These are phyloP conservation scores for Plasmodium malariae DNA, from an alignment of 169 alveolate species.

Conservation along the genomic window DNA sequence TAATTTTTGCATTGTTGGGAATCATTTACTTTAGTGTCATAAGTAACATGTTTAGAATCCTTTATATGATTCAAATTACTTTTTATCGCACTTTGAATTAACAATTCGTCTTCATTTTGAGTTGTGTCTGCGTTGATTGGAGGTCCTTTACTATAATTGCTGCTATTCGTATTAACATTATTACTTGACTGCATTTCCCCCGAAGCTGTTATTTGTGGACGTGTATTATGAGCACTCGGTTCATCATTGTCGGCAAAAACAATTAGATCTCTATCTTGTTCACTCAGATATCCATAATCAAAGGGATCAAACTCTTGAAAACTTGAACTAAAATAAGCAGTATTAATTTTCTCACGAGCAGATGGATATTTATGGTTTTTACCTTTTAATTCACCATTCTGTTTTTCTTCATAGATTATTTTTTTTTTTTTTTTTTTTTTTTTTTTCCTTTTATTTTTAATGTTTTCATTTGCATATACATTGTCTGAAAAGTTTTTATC, in stretches of 20 bases:
- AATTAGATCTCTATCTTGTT: constrained; percentile 69
- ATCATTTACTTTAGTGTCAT: not conserved
- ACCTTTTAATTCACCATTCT: not conserved
- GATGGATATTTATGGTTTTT: not conserved
- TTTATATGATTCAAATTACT: not conserved
- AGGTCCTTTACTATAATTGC: too few species aligned
- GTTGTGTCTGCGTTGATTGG: not conserved
- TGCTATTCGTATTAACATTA: not conserved
- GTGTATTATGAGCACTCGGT: not conserved
- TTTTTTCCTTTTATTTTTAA: constrained; percentile 34
- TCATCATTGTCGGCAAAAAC: constrained; percentile 76
- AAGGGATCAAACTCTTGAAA: constrained; percentile 75
- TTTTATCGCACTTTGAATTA: not conserved
- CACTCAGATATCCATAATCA: constrained; percentile 71
- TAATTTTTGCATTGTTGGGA: not conserved
- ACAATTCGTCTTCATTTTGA: not conserved
- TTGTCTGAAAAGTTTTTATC: constrained; percentile 55
- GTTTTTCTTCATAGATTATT: constrained; percentile 40
- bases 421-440: constrained; percentile 41
- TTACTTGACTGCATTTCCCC: not conserved
- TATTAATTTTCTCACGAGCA: constrained; percentile 10
- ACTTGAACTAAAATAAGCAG: constrained; percentile 17
- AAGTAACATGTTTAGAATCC: not conserved
- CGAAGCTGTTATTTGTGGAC: not conserved
- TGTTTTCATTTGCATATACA: constrained; percentile 16